Evolutionary conservation across 2,329 filamentous ascomycete genomes (phyloP), one percentile per base, ranked within the genome.

Genomic region (Diaporthe australafricana): DNA sequence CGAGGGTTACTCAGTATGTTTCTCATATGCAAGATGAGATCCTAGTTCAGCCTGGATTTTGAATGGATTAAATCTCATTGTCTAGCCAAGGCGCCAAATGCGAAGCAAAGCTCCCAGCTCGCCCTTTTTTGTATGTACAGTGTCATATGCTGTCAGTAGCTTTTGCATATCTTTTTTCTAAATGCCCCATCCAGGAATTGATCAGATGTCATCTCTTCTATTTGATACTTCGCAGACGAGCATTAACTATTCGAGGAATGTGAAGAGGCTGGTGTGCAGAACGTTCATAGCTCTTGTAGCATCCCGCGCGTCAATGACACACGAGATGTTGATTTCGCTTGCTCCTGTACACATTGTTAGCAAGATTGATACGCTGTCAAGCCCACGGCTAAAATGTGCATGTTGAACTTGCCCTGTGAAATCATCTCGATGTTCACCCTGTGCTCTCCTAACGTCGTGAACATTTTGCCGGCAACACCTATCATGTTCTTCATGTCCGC

Each of bases 391-490:
- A 40, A 25, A 53, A 40, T 55, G 38, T 32, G 17, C 17, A 27
- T 20, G 50, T 32, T 11, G 6, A 72, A 78, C 87, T 78, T 87
- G 96, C 96, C 96, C 85, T 99, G 96, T 30, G 94, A 98, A 76
- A 99, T 99, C 96, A 99, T 99, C 84, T 99, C 96, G 77, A 99
- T 94, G 81, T 99, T 99, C 79, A 99, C 92, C 77, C 94, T 93
- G 81, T 98, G 93, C 80, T 98, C 94, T 53, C 96, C 96, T 22
- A 99, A 86, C 1, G 95, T 97, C 60, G 93, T 94, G 83, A 99
- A 98, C 93, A 99, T 98, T 77, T 90, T 91, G 35, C 96, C 96
- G 9, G 94, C 94, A 74, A 99, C 94, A 74, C 96, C 96, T 71
- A 94, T 87, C 95, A 98, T 98, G 82, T 98, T 96, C 86, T 98